Evolutionary conservation across 2,329 filamentous ascomycete genomes (phyloP), one percentile per base, ranked within the genome.

Genomic region (Epichloe coenophiala): DNA sequence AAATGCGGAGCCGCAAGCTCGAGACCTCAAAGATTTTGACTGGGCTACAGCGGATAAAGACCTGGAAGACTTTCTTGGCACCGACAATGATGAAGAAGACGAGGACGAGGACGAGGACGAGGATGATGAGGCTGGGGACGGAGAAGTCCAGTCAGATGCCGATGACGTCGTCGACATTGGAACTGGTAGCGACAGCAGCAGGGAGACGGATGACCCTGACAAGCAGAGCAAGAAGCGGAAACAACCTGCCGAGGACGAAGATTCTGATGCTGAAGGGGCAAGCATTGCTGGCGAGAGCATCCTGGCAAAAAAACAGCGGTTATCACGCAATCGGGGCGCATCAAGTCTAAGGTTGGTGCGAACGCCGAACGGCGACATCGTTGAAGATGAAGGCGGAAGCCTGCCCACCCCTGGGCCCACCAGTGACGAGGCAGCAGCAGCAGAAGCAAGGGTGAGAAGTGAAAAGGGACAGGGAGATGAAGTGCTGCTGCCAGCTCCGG

Each of bases 21-120:
- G 81, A 48, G 74, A 74, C 48, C 64, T 81, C 4, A 72, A 74
- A 51, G 67, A 70, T 13, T 79, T 49, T 21, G 50, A 52, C 21
- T 52, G 50, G 50, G 76, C 71, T 4, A 73, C 70, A 9, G 75
- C 78, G 2, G 82, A 88, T 56, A 81, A 85, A 52, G 88, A 94
- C 60, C 69, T 94, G 9, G 79, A 78, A 13, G 86, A 88, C 44
- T 90, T 93, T 57, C 68, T 93, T 57, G 77, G 76, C 9, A 69
- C 71, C 5, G 76, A 74, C 27, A 73, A 75, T 1, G 73, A 72
- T 42, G 74, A 72, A 12, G 71, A 70, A 1, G 71, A 67, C 0
- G 63, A 64, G 0, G 58, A 58, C 7, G 57, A 60, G 5, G 51
- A 57, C 9, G 55, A 54, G 11, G 57, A 23, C 23, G 23, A 23